These are phyloP conservation scores for Casuarina cunninghamiana DNA, from an alignment of 306 rosid genomes.

Conservation along the genomic window DNA sequence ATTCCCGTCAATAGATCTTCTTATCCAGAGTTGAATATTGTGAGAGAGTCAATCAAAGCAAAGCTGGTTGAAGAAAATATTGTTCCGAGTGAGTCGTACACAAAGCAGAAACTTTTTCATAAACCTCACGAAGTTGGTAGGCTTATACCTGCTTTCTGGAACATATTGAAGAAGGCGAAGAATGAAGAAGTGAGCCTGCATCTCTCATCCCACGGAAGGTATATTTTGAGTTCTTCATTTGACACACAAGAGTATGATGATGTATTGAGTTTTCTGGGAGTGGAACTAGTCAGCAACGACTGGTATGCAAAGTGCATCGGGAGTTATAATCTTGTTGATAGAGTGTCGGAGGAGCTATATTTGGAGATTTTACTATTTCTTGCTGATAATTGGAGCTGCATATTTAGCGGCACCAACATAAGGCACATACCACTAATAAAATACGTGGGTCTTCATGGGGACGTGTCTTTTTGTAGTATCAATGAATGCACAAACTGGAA, in stretches of 20 bases:
- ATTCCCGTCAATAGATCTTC: slow-evolving; percentile 47
- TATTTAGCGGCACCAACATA: slow-evolving; percentile 32
- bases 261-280: slow-evolving; percentile 49
- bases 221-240: slow-evolving; percentile 50
- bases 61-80: slow-evolving; percentile 44
- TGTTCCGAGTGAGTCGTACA: slow-evolving; percentile 58
- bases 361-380: slow-evolving; percentile 39
- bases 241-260: slow-evolving; percentile 43
- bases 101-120: slow-evolving; percentile 55
- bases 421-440: slow-evolving; percentile 43
- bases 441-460: slow-evolving; percentile 42
- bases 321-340: slow-evolving; percentile 50
- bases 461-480: slow-evolving; percentile 38
- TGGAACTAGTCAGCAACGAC: slow-evolving; percentile 39
- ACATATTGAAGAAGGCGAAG: slow-evolving; percentile 43
- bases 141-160: slow-evolving; percentile 60
- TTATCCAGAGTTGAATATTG: slow-evolving; percentile 40
- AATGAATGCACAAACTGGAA: neutral
- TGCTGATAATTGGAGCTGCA: slow-evolving; percentile 41
- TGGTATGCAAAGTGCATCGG: slow-evolving; percentile 79
- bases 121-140: slow-evolving; percentile 64
- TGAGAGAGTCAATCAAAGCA: slow-evolving; percentile 51
- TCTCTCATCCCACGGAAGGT: slow-evolving; percentile 36
- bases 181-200: slow-evolving; percentile 39
- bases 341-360: slow-evolving; percentile 54